phyloP scores from a whole-genome alignment of 1,284 basidiomycete genomes.

The Anthracocystis walkeri region DNA sequence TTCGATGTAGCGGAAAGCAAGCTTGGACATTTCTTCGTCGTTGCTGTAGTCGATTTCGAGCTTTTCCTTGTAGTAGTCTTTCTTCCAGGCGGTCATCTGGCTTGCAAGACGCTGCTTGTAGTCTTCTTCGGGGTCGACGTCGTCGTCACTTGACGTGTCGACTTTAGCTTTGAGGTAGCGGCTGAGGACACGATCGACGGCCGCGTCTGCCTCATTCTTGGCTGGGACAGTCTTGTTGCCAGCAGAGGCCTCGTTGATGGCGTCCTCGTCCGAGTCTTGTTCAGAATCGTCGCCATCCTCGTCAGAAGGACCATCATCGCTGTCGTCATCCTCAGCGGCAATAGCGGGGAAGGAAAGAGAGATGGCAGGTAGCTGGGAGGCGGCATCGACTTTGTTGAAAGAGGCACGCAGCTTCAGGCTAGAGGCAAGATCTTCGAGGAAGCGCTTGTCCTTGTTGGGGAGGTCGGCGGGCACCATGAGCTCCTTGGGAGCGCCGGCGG shows the following conservation, averaged over 20 bases:
- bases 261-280: conserved; percentile 66
- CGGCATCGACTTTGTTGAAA: conserved; percentile 66
- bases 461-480: conserved; percentile 51
- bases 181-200: conserved; percentile 83
- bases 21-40: conserved; percentile 71
- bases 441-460: conserved; percentile 49
- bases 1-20: conserved; percentile 80
- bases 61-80: conserved; percentile 79
- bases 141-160: conserved; percentile 43
- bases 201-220: conserved; percentile 71
- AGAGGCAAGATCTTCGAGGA: conserved; percentile 58
- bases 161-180: conserved; percentile 87
- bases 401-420: conserved; percentile 56
- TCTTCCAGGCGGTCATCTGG: conserved; percentile 94
- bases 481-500: conserved; percentile 51
- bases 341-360: conserved; percentile 50
- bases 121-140: conserved; percentile 66
- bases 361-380: conserved; percentile 54
- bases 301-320: conserved; percentile 35
- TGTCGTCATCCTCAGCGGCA: conserved; percentile 38
- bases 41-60: conserved; percentile 72
- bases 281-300: conserved; percentile 37
- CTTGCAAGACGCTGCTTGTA: conserved; percentile 80
- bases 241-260: conserved; percentile 72
- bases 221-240: conserved; percentile 12